phyloP scores from a whole-genome alignment of 495 filamentous ascomycete species.

The Xylaria cubensis region DNA sequence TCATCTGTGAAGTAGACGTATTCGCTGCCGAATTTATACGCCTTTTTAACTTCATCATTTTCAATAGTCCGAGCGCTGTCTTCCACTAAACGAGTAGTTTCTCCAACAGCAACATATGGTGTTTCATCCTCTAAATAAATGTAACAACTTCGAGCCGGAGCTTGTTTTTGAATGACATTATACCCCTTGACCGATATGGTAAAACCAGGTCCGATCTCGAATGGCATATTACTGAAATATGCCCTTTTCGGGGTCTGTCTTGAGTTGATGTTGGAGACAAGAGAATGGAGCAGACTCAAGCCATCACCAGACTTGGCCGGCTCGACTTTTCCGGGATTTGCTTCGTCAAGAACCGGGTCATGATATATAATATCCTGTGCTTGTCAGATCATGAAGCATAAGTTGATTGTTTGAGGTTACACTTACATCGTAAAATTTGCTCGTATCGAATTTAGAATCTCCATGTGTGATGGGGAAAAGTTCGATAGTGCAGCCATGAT shows the following conservation, averaged over 20 bases:
- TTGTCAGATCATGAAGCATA: slow-evolving; percentile 32
- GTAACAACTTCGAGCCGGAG: slow-evolving; percentile 78
- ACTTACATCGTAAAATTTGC: slow-evolving; percentile 89
- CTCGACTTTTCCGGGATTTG: slow-evolving; percentile 45
- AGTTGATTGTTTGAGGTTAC: slow-evolving; percentile 1
- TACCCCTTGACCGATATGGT: slow-evolving; percentile 93
- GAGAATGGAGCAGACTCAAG: slow-evolving; percentile 77
- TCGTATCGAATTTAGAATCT: slow-evolving; percentile 77
- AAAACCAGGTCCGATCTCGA: slow-evolving; percentile 86
- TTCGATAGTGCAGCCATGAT: slow-evolving; percentile 91
- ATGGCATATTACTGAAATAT: slow-evolving; percentile 80
- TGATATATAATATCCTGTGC: slow-evolving; percentile 80
- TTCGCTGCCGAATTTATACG: slow-evolving; percentile 94
- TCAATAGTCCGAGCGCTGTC: slow-evolving; percentile 78
- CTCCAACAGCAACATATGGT: slow-evolving; percentile 76
- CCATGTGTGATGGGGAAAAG: slow-evolving; percentile 87
- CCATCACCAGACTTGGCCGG: slow-evolving; percentile 70
- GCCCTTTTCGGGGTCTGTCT: slow-evolving; percentile 87
- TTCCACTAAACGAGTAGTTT: slow-evolving; percentile 74
- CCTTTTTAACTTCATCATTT: slow-evolving; percentile 83
- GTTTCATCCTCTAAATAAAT: slow-evolving; percentile 86
- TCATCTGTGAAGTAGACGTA: slow-evolving; percentile 84
- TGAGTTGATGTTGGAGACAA: slow-evolving; percentile 90
- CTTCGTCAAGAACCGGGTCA: slow-evolving; percentile 68
- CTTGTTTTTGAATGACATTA: slow-evolving; percentile 83